Evolutionary conservation across 176 grass and related monocot species (phyloP), one percentile per base, ranked within the genome.

Genomic region (Tuctoria greenei): DNA sequence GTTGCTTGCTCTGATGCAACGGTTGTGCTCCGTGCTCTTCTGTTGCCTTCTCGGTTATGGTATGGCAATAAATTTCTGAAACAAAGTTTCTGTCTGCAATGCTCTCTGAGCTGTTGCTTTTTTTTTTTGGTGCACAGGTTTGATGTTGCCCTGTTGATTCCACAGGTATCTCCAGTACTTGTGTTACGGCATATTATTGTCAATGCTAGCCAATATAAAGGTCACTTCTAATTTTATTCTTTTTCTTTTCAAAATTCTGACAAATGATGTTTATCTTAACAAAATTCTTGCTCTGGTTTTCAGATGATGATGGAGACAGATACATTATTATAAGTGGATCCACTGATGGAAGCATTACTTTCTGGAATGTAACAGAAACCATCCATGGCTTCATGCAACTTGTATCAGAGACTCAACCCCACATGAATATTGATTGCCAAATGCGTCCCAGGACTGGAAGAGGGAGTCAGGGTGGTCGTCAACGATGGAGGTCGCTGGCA

Each of bases 1-100:
- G 89, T 90, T 84, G 91, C 95, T 81, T 98, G 91, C 79, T 94
- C 95, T 7, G 95, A 95, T 86, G 89, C 95, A 73, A 98, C 91
- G 7, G 79, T 98, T 38, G 43, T 84, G 25, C 69, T 92, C 27
- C 85, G 87, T 27, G 95, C 95, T 88, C 89, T 95, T 79, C 86
- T 98, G 85, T 82, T 98, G 80, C 95, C 95, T 82, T 92, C 79
- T 90, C 84, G 89, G 72, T 72, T 94, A 55, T 98, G 91, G 95
- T 98, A 89, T 17, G 68, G 37, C 61, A 54, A 24, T 64, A 82
- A 69, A 60, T 90, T 66, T 62, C 54, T 69, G 14, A 69, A 59
- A 28, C 8, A 0, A 6, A 73, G 14, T 78, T 83, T 41, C 10
- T 79, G 37, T 77, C 52, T 73, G 35, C 18, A 65, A 20, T 40